Percentiles rank a stretch among this genome's conserved stretches.
These are phyloP conservation scores for Lactarius deliciosus DNA, from an alignment of 768 basidiomycete species.

Conservation along the genomic window DNA sequence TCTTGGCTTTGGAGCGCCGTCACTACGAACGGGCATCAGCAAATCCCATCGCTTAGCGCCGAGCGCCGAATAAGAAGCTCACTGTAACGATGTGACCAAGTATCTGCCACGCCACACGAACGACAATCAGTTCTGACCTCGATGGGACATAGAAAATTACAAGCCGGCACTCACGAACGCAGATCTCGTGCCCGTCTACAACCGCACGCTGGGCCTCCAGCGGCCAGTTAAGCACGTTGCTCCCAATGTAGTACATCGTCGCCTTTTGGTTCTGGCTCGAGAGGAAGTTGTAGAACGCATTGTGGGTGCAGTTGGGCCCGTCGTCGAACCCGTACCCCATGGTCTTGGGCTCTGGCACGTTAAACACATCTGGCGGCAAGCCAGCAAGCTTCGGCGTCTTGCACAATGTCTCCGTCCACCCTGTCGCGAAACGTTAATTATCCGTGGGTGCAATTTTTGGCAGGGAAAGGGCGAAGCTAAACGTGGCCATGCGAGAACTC, in stretches of 20 bases:
- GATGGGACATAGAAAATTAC: not conserved
- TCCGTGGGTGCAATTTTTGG: not conserved
- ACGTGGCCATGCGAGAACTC: not conserved
- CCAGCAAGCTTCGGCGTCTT: conserved; percentile 47
- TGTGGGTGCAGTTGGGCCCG: conserved; percentile 65
- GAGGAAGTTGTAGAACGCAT: conserved; percentile 59
- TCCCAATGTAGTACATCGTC: conserved; percentile 64
- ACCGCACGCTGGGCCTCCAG: conserved; percentile 54
- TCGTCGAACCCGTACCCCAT: conserved; percentile 65
- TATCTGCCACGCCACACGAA: conserved; percentile 32
- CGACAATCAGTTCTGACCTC: not conserved
- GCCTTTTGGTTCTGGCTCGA: conserved; percentile 56
- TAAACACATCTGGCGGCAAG: conserved; percentile 44
- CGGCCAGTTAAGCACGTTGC: conserved; percentile 56
- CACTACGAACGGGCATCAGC: conserved; percentile 38
- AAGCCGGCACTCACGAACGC: conserved; percentile 46
- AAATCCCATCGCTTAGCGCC: not conserved
- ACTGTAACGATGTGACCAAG: conserved; percentile 56
- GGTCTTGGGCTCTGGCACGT: conserved; percentile 56
- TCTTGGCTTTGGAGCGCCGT: conserved; percentile 59
- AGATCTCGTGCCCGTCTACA: conserved; percentile 56
- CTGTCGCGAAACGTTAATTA: conserved; percentile 12
- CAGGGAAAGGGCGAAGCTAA: not conserved
- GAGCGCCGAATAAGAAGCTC: not conserved
- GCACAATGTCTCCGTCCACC: conserved; percentile 50